Evolutionary conservation across 495 filamentous ascomycete species (phyloP), one percentile per base, ranked within the genome.

Genomic region (Pyrenula massariospora): DNA sequence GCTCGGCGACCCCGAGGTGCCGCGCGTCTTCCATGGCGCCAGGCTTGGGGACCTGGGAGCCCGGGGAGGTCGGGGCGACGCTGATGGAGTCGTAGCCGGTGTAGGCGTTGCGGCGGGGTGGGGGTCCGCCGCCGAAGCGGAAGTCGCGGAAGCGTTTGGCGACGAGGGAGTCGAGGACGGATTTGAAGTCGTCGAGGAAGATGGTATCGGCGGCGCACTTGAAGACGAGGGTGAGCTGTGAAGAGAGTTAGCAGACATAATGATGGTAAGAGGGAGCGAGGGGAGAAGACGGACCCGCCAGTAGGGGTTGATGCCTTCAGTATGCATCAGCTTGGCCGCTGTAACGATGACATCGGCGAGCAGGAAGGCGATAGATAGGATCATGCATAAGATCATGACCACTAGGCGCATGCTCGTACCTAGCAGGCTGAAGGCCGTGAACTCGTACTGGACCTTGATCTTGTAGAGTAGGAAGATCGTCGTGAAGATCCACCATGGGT

Each of bases 151-250:
- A 52, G 50, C 19, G 22, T 10, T 21, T 24, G 19, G 19, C 22
- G 50, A 52, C 50, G 50, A 52, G 8, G 49, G 49, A 19, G 48
- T 81, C 78, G 19, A 83, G 71, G 0, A 75, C 79, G 1, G 76
- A 82, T 63, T 82, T 82, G 76, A 84, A 84, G 54, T 84, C 80
- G 56, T 84, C 80, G 0, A 84, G 73, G 51, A 84, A 73, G 51
- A 82, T 71, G 5, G 74, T 75, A 60, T 84, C 80, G 52, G 77
- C 80, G 31, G 81, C 72, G 54, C 77, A 81, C 62, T 82, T 84
- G 71, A 82, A 82, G 10, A 84, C 73, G 57, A 81, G 77, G 8
- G 71, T 70, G 3, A 82, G 56, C 70, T 54, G 20, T 19, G n/a
- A 20, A 24, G 11, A 11, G 19, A 10, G 22, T 52, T 24, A 52